phyloP scores from a whole-genome alignment of 495 filamentous ascomycete genomes.

The Aspergillus bertholletiae region DNA sequence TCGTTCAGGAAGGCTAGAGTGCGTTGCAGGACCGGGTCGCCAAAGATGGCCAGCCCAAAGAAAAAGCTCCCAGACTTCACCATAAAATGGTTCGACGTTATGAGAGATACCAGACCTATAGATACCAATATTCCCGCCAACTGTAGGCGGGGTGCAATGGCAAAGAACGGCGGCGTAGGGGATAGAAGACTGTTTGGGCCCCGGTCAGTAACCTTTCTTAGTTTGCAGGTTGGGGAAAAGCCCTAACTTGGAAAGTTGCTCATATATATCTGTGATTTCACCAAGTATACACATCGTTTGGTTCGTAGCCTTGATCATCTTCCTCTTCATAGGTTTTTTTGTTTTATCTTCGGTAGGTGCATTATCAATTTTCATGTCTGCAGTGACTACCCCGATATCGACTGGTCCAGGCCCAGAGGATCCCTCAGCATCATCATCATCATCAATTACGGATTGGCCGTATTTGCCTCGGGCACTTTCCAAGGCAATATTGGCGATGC shows the following conservation, averaged over 20 bases:
- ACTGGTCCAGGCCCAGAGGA: slow-evolving; percentile 61
- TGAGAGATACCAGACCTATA: slow-evolving; percentile 52
- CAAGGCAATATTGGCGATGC: slow-evolving; percentile 69
- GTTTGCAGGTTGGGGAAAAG: slow-evolving; percentile 1
- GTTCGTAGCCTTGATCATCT: slow-evolving; percentile 69
- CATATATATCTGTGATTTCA: slow-evolving; percentile 75
- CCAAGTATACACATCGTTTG: slow-evolving; percentile 73
- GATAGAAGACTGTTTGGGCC: slow-evolving; percentile 57
- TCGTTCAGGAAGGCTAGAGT: slow-evolving; percentile 61
- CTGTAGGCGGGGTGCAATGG: slow-evolving; percentile 56
- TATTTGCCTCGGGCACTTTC: slow-evolving; percentile 73
- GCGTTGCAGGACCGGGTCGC: slow-evolving; percentile 66
- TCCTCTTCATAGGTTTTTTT: slow-evolving; percentile 74
- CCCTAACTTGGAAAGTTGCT: slow-evolving; percentile 74
- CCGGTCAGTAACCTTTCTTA: not conserved
- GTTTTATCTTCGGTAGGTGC: slow-evolving; percentile 56
- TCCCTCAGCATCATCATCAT: slow-evolving; percentile 36
- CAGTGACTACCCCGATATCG: slow-evolving; percentile 42
- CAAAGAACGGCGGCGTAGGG: slow-evolving; percentile 70
- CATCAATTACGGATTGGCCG: slow-evolving; percentile 47
- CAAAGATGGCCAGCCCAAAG: slow-evolving; percentile 72
- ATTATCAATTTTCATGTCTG: slow-evolving; percentile 54
- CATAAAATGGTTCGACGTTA: slow-evolving; percentile 67
- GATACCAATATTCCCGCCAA: slow-evolving; percentile 59
- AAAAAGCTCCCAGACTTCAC: slow-evolving; percentile 61